A percentile compares a stretch with the other conserved stretches of the same genome.
Conservation (phyloP, 2,329 filamentous ascomycete species). For the Dactylellina sp. region DNA sequence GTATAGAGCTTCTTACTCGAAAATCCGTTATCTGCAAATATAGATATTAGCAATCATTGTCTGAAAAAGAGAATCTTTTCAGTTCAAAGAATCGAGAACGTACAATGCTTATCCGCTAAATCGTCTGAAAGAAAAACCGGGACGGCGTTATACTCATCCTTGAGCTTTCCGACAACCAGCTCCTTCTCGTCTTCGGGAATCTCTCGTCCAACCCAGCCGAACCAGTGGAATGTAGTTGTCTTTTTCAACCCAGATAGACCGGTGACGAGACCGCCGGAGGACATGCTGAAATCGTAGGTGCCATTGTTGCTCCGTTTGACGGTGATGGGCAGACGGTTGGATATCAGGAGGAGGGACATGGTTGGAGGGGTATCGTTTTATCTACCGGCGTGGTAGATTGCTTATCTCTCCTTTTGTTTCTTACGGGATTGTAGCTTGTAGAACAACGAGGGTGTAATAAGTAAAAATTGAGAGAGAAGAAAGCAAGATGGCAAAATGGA, state of each 20-base stretch:
- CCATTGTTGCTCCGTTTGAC: constrained; percentile 94
- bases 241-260: constrained; percentile 92
- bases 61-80: neutral
- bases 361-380: neutral
- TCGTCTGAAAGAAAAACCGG: constrained; percentile 95
- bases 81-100: constrained; percentile 13
- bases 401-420: no score
- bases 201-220: constrained; percentile 95
- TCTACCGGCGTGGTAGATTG: no score
- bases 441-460: neutral
- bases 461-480: neutral
- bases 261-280: constrained; percentile 93
- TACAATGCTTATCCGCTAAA: constrained; percentile 85
- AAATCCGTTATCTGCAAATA: constrained; percentile 80
- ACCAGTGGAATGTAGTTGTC: constrained; percentile 96
- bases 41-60: constrained; percentile 23
- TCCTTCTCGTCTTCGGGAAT: constrained; percentile 85
- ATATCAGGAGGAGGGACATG: constrained; percentile 56
- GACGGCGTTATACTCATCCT: constrained; percentile 87
- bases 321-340: constrained; percentile 91
- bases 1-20: constrained; percentile 75
- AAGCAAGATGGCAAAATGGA: no score
- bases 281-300: constrained; percentile 94
- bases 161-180: constrained; percentile 79
- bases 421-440: neutral